Conservation (phyloP, 371 early-diverging fungal species). For the Funneliformis caledonium region DNA sequence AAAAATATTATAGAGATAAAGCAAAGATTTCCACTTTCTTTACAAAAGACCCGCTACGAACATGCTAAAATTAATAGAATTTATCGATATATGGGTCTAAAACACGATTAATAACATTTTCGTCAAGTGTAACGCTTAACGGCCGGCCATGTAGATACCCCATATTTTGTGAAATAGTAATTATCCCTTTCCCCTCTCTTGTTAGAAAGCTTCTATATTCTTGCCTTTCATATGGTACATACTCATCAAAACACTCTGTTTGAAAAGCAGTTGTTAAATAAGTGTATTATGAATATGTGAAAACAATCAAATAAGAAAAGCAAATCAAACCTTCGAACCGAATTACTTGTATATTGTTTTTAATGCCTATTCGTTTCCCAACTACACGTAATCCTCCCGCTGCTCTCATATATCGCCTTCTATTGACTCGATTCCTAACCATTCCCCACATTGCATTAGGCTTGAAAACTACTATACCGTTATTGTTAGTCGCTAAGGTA, state of each 20-base stretch:
- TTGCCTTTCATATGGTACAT: conserved; percentile 5
- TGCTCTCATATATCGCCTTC: not conserved
- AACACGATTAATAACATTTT: conserved; percentile 10
- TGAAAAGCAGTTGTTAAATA: conserved; percentile 7
- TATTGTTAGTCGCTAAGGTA: conserved; percentile 14
- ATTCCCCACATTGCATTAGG: conserved; percentile 23
- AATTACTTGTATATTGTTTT: not conserved
- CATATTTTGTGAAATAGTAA: not conserved
- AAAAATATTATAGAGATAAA: too few species aligned
- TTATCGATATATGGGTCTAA: conserved; percentile 23
- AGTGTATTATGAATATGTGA: conserved; percentile 7
- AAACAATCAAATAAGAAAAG: not conserved
- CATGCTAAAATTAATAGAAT: conserved; percentile 25
- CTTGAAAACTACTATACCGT: conserved; percentile 18
- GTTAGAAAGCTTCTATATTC: not conserved
- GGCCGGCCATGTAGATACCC: not conserved
- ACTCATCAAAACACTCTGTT: conserved; percentile 21
- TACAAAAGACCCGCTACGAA: too few species aligned
- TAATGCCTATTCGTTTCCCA: not conserved
- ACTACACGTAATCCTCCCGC: not conserved
- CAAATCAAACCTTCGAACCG: not conserved
- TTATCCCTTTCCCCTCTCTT: not conserved
- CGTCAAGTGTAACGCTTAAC: not conserved
- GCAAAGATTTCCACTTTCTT: too few species aligned
- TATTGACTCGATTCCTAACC: not conserved